Percentiles rank a stretch among this genome's conserved stretches.
phyloP scores from a whole-genome alignment of 768 basidiomycete genomes.

The Crassisporium funariophilum region DNA sequence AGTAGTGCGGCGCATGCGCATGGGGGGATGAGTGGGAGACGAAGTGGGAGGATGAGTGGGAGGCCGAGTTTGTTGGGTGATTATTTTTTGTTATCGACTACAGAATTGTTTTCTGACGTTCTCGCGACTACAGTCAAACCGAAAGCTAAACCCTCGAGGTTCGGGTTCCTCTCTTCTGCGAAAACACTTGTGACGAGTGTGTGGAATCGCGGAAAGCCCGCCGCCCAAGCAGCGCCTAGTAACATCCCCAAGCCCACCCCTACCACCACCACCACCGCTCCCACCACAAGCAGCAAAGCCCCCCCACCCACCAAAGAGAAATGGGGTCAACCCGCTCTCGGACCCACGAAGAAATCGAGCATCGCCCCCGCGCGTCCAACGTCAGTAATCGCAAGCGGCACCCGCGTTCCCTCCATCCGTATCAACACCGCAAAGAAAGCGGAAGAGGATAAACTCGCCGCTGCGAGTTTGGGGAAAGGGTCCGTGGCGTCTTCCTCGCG shows the following conservation, averaged over 20 bases:
- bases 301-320: slow-evolving; percentile 8
- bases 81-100: slow-evolving; percentile 1
- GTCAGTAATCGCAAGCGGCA: slow-evolving; percentile 17
- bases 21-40: slow-evolving; percentile 34
- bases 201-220: slow-evolving; percentile 60
- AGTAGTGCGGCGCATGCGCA: slow-evolving; percentile 58
- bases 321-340: slow-evolving; percentile 19
- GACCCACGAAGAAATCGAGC: slow-evolving; percentile 19
- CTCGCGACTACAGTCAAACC: slow-evolving; percentile 34
- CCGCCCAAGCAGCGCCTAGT: slow-evolving; percentile 25
- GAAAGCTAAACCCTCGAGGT: slow-evolving; percentile 52
- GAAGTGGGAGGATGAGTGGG: slow-evolving; percentile 36
- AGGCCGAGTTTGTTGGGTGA: slow-evolving; percentile 39
- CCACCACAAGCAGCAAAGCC: slow-evolving; percentile 13
- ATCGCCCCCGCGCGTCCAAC: slow-evolving; percentile 26
- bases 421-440: slow-evolving; percentile 16
- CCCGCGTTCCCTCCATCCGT: slow-evolving; percentile 17
- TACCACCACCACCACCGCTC: slow-evolving; percentile 7
- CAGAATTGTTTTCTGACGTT: slow-evolving; percentile 3
- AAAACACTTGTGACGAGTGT: slow-evolving; percentile 74
- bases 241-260: slow-evolving; percentile 27
- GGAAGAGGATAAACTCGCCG: background rate
- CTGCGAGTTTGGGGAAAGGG: background rate
- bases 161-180: slow-evolving; percentile 73
- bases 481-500: slow-evolving; percentile 23